Conservation (phyloP, 768 basidiomycete genomes). For the Mycena crocata region DNA sequence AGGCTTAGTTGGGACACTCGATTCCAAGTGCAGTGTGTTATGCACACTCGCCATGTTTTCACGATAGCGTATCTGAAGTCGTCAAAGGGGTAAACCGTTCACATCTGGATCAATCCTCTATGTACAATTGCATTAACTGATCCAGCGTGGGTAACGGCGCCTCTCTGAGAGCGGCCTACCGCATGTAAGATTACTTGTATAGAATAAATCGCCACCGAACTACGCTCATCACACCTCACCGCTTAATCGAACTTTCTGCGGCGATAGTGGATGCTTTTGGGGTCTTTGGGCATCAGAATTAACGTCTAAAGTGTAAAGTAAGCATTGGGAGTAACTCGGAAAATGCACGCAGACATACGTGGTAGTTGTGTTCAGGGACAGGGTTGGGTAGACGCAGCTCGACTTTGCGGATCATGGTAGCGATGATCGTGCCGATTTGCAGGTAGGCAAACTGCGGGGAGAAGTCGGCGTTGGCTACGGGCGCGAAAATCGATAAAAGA, state of each 20-base stretch:
- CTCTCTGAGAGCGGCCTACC: too few species aligned
- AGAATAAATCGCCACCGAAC: too few species aligned
- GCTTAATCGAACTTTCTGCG: slow-evolving; percentile 70
- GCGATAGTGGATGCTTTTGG: slow-evolving; percentile 73
- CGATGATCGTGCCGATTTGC: slow-evolving; percentile 87
- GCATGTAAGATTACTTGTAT: too few species aligned
- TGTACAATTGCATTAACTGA: too few species aligned
- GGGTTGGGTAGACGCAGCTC: slow-evolving; percentile 76
- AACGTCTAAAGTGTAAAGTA: slow-evolving; percentile 71
- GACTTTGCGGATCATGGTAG: slow-evolving; percentile 80
- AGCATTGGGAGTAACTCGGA: not conserved
- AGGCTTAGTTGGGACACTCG: too few species aligned
- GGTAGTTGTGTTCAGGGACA: slow-evolving; percentile 90
- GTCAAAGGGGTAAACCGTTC: too few species aligned
- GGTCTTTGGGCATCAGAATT: slow-evolving; percentile 89
- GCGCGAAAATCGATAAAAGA: slow-evolving; percentile 7
- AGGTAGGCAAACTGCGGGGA: slow-evolving; percentile 86
- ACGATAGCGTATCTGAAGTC: too few species aligned
- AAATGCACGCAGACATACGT: slow-evolving; percentile 63
- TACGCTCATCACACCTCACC: too few species aligned
- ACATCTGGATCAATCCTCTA: too few species aligned
- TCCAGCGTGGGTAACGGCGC: too few species aligned
- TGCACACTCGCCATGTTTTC: too few species aligned
- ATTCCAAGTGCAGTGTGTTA: too few species aligned
- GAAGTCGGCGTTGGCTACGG: slow-evolving; percentile 46